Percentiles rank a stretch among this genome's conserved stretches.
Evolutionary conservation across 2,329 filamentous ascomycete genomes (phyloP).

Genomic region (Pestalotiopsis sp.): DNA sequence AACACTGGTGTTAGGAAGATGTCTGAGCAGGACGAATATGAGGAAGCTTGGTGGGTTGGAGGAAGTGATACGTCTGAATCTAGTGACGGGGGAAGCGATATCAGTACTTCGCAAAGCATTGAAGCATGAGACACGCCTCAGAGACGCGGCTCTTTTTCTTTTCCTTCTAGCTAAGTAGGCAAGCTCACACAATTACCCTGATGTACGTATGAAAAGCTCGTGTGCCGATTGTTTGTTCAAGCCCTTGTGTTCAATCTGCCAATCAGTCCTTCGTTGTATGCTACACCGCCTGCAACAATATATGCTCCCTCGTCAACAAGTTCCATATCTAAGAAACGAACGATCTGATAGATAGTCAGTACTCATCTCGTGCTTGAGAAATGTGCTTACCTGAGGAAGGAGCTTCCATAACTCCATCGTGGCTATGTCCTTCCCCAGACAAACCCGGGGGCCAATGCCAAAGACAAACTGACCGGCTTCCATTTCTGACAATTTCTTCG

Average conservation of each 20-base stretch:
- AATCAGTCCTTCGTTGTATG: constrained; percentile 19
- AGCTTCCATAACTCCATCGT: constrained; percentile 24
- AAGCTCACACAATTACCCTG: no score
- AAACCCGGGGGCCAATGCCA: constrained; percentile 21
- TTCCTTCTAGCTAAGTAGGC: no score
- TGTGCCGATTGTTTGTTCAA: neutral
- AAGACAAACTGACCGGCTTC: constrained; percentile 21
- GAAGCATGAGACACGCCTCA: neutral
- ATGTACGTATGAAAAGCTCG: no score
- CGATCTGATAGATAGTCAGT: constrained; percentile 14
- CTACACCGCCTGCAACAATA: constrained; percentile 21
- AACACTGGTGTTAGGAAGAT: neutral
- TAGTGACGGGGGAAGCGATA: neutral
- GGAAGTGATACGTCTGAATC: constrained; percentile 9
- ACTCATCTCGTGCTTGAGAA: neutral
- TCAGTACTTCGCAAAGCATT: neutral
- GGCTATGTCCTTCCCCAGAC: constrained; percentile 26
- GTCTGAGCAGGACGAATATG: neutral
- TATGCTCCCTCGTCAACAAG: constrained; percentile 18
- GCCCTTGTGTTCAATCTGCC: neutral
- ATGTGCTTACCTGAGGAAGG: constrained; percentile 11
- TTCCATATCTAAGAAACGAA: constrained; percentile 19
- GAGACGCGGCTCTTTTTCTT: neutral
- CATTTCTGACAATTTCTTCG: constrained; percentile 7
- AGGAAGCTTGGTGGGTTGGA: neutral